A percentile compares a stretch with the other conserved stretches of the same genome.
phyloP scores from a whole-genome alignment of 305 asterid species.

The Rubia tinctorum region DNA sequence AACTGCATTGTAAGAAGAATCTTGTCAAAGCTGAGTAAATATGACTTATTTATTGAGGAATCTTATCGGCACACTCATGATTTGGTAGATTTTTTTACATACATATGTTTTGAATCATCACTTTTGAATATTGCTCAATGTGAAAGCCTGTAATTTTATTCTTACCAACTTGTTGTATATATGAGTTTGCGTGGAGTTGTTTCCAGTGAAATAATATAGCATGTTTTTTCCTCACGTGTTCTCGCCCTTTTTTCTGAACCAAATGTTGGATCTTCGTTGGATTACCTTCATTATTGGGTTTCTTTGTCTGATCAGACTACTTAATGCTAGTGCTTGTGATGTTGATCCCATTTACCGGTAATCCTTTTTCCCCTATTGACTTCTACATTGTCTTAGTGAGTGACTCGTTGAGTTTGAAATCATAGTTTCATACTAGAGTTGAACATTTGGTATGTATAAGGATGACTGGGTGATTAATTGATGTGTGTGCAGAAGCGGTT shows the following conservation, averaged over 20 bases:
- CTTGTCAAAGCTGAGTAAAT: too few relatives aligned
- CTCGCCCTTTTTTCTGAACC: too few relatives aligned
- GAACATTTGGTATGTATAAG: neutral
- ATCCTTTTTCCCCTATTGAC: neutral
- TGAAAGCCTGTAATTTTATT: neutral
- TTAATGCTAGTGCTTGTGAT: constrained; percentile 68
- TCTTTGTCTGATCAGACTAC: constrained; percentile 37
- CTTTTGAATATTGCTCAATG: neutral
- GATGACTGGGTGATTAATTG: neutral
- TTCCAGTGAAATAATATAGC: too few relatives aligned
- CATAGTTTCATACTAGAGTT: neutral
- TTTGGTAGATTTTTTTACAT: too few relatives aligned
- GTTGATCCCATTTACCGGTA: constrained; percentile 62
- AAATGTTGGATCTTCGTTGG: constrained; percentile 31
- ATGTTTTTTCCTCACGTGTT: too few relatives aligned
- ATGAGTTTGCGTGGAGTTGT: too few relatives aligned
- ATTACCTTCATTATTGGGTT: constrained; percentile 34
- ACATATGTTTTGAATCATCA: too few relatives aligned
- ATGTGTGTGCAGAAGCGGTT: constrained; percentile 66
- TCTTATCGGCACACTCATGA: neutral
- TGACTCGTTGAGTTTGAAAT: neutral
- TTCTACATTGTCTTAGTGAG: too few relatives aligned
- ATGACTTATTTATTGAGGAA: neutral
- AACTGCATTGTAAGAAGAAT: too few relatives aligned
- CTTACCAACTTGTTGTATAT: neutral